These are phyloP conservation scores for Trichoderma sp. DNA, from an alignment of 2,329 filamentous ascomycete species.

Conservation along the genomic window DNA sequence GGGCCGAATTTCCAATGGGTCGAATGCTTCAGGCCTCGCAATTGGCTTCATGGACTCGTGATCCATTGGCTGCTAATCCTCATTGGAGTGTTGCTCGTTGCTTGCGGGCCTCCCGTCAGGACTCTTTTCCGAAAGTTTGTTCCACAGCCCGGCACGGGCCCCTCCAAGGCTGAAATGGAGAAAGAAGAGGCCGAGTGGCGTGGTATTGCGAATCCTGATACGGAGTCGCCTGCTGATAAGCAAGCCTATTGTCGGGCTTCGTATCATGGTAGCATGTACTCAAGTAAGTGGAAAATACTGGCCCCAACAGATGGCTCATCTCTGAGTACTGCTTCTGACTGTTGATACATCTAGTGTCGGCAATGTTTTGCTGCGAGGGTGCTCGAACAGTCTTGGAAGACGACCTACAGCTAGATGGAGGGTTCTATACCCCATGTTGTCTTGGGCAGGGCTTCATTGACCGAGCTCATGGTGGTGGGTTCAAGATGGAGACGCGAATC, in stretches of 20 bases:
- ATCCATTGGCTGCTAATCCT: constrained; percentile 50
- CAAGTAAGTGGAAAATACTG: constrained; percentile 45
- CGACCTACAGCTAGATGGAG: constrained; percentile 58
- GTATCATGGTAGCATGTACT: constrained; percentile 62
- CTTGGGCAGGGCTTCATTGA: constrained; percentile 66
- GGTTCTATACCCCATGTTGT: constrained; percentile 68
- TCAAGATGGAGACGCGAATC: constrained; percentile 58
- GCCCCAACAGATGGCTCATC: not conserved
- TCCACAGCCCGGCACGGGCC: constrained; percentile 54
- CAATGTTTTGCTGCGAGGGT: constrained; percentile 59
- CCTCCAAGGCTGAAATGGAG: constrained; percentile 49
- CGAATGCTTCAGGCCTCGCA: constrained; percentile 52
- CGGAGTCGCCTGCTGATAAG: constrained; percentile 39
- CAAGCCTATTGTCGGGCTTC: constrained; percentile 54
- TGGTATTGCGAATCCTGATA: constrained; percentile 61
- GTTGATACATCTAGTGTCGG: constrained; percentile 54
- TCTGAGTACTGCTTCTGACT: not conserved
- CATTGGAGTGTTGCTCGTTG: constrained; percentile 43
- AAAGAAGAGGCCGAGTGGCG: constrained; percentile 62
- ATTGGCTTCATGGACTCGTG: constrained; percentile 47
- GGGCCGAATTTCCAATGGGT: constrained; percentile 59
- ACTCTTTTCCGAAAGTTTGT: constrained; percentile 43
- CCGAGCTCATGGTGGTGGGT: constrained; percentile 56
- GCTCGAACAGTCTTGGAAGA: constrained; percentile 64
- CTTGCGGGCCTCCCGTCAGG: constrained; percentile 45